Conservation (phyloP, 148 eudicot species). For the Tetragonia tetragonoides region DNA sequence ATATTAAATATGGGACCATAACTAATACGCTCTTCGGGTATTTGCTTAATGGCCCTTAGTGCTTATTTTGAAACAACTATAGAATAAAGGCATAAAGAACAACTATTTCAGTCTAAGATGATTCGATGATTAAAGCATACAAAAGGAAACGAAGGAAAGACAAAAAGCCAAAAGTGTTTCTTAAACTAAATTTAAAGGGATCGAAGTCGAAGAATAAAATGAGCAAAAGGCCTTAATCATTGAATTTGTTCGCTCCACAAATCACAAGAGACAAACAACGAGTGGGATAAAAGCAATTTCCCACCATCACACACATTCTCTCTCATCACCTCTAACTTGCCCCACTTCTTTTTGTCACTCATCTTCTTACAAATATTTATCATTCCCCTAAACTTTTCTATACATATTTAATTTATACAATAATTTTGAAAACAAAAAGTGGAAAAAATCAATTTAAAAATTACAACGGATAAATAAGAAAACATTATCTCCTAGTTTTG, state of each 20-base stretch:
- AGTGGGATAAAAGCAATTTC: constrained; percentile 37
- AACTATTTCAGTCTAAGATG: constrained; percentile 7
- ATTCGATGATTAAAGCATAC: constrained; percentile 27
- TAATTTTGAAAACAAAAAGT: neutral
- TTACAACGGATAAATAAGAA: neutral
- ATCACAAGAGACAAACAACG: constrained; percentile 37
- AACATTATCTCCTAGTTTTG: neutral
- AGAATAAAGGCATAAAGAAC: constrained; percentile 7
- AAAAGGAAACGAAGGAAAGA: constrained; percentile 25
- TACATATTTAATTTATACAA: neutral
- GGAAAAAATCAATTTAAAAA: neutral
- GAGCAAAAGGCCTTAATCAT: constrained; percentile 34
- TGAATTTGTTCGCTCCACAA: constrained; percentile 20
- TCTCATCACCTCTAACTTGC: constrained; percentile 10
- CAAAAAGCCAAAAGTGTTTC: constrained; percentile 12
- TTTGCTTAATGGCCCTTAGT: neutral
- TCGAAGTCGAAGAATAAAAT: neutral
- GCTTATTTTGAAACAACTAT: too few relatives aligned
- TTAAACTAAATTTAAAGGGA: constrained; percentile 17
- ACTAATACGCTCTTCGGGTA: neutral
- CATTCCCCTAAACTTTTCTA: constrained; percentile 2
- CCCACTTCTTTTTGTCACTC: constrained; percentile 43
- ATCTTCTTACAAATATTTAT: neutral
- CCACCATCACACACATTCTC: constrained; percentile 15
- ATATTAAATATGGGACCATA: neutral